A percentile compares a stretch with the other conserved stretches of the same genome.
phyloP scores from a whole-genome alignment of 2,329 filamentous ascomycete genomes.

The Aspergillus tanneri region DNA sequence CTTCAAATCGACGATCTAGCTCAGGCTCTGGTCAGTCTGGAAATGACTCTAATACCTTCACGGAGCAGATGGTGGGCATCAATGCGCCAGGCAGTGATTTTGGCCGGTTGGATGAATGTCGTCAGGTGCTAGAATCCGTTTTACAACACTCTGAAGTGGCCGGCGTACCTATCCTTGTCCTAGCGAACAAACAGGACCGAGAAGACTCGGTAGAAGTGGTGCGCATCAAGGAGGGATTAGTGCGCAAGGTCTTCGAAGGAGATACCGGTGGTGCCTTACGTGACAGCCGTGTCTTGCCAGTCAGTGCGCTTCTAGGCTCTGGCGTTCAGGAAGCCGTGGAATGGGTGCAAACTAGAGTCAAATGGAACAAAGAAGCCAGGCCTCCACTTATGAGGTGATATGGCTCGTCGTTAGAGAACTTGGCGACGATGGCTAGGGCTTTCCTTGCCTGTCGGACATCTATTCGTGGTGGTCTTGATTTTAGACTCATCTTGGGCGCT shows the following conservation, averaged over 20 bases:
- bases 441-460: background rate
- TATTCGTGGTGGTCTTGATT: background rate
- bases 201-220: slow-evolving; percentile 98
- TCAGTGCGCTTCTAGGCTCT: slow-evolving; percentile 77
- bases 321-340: slow-evolving; percentile 96
- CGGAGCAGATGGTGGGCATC: slow-evolving; percentile 37
- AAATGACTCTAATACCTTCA: slow-evolving; percentile 23
- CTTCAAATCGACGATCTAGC: slow-evolving; percentile 29
- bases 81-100: slow-evolving; percentile 39
- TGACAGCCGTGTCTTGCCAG: slow-evolving; percentile 85
- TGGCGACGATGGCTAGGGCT: background rate
- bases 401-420: background rate
- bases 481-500: slow-evolving; percentile 2
- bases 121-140: slow-evolving; percentile 84
- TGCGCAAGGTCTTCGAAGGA: slow-evolving; percentile 93
- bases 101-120: slow-evolving; percentile 77
- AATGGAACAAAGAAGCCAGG: slow-evolving; percentile 92
- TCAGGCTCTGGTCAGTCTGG: slow-evolving; percentile 24
- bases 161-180: slow-evolving; percentile 84
- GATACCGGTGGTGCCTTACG: slow-evolving; percentile 82
- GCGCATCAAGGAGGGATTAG: slow-evolving; percentile 91
- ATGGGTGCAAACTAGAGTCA: slow-evolving; percentile 87
- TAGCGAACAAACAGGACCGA: slow-evolving; percentile 96
- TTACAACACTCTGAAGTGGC: slow-evolving; percentile 83
- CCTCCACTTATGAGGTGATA: slow-evolving; percentile 86